A percentile compares a stretch with the other conserved stretches of the same genome.
These are phyloP conservation scores for Loxodes magnus DNA, from an alignment of 73 alveolate genomes.

Conservation along the genomic window DNA sequence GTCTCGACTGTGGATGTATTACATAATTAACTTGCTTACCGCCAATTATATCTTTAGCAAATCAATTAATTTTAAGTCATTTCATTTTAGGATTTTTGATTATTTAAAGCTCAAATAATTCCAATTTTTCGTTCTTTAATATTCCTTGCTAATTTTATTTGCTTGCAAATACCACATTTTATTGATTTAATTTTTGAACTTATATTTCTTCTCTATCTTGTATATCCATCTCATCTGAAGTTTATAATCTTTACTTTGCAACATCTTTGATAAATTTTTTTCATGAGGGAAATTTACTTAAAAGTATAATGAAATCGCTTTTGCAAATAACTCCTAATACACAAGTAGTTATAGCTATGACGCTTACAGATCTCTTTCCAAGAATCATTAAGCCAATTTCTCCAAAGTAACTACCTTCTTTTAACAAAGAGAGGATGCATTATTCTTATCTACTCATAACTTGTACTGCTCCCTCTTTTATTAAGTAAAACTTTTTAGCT, in stretches of 20 bases:
- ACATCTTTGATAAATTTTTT: conserved; percentile 24
- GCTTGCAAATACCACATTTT: too few species aligned
- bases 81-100: too few species aligned
- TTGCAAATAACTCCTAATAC: conserved; percentile 19
- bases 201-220: too few species aligned
- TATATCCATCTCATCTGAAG: conserved; percentile 49
- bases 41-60: too few species aligned
- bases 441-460: conserved; percentile 33
- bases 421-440: conserved; percentile 23
- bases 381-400: conserved; percentile 50
- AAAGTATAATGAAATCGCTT: conserved; percentile 13
- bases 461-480: conserved; percentile 29
- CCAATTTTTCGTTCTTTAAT: too few species aligned
- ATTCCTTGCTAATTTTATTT: too few species aligned
- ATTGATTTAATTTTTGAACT: too few species aligned
- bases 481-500: conserved; percentile 40
- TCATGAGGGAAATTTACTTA: conserved; percentile 27
- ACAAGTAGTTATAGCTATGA: conserved; percentile 27
- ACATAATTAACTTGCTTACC: background rate
- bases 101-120: too few species aligned
- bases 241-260: conserved; percentile 31
- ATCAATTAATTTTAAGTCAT: too few species aligned
- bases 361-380: conserved; percentile 23
- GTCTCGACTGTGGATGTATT: background rate
- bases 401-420: conserved; percentile 54